Evolutionary conservation across 768 basidiomycete genomes (phyloP).

Genomic region (Mycena pura): DNA sequence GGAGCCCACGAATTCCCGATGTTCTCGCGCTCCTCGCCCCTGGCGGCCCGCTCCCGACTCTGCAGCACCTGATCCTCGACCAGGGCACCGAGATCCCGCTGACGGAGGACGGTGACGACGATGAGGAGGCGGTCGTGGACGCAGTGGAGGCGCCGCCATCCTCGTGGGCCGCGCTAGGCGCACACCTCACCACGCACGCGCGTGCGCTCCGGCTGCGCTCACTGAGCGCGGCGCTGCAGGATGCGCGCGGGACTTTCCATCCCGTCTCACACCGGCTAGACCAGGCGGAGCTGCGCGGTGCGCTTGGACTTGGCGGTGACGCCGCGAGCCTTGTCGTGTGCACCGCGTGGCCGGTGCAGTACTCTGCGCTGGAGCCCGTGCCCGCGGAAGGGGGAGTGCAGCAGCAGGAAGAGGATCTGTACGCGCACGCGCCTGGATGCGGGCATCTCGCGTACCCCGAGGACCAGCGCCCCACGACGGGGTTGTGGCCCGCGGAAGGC

Average conservation of each 20-base stretch:
- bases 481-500: constrained; percentile 2
- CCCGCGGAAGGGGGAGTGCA: too few species aligned
- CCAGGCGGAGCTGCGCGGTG: neutral
- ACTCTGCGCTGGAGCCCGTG: neutral
- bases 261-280: neutral
- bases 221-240: constrained; percentile 6
- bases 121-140: neutral
- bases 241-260: neutral
- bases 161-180: constrained; percentile 13
- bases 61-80: constrained; percentile 19
- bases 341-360: constrained; percentile 1
- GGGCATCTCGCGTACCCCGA: constrained; percentile 7
- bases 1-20: neutral
- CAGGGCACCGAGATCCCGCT: constrained; percentile 2
- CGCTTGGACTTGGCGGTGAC: neutral
- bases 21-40: neutral
- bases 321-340: neutral
- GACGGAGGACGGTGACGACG: neutral
- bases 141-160: neutral
- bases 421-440: neutral
- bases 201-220: neutral
- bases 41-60: neutral
- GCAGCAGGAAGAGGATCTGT: neutral
- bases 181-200: neutral
- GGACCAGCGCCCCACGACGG: constrained; percentile 11